phyloP scores from a whole-genome alignment of 1,284 basidiomycete genomes.

The Leccinum pallidistipes region DNA sequence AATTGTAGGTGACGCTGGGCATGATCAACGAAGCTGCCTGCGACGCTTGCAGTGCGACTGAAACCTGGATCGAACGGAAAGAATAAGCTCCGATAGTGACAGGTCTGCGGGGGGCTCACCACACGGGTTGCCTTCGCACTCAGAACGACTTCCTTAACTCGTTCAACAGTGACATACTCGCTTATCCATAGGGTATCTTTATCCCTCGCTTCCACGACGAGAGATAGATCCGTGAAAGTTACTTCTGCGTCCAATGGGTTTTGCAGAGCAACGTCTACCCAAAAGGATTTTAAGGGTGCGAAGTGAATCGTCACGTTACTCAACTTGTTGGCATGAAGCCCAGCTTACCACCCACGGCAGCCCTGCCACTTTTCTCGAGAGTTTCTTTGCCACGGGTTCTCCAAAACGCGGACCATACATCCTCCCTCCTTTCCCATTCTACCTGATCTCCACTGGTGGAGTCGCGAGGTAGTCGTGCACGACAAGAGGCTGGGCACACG shows the following conservation, averaged over 20 bases:
- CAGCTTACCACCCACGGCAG: conserved; percentile 59
- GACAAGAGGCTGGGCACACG: conserved; percentile 52
- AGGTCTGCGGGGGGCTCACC: conserved; percentile 35
- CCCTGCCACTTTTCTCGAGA: conserved; percentile 55
- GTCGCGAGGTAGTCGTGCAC: conserved; percentile 54
- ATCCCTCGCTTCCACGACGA: conserved; percentile 45
- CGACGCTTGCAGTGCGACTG: conserved; percentile 56
- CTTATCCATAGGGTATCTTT: conserved; percentile 35
- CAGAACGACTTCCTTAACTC: conserved; percentile 57
- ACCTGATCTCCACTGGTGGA: conserved; percentile 41
- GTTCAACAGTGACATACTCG: conserved; percentile 54
- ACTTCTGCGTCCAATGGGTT: conserved; percentile 76
- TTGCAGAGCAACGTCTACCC: conserved; percentile 65
- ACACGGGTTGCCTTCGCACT: conserved; percentile 57
- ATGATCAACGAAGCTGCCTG: conserved; percentile 54
- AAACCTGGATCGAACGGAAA: conserved; percentile 45
- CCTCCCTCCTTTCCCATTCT: conserved; percentile 63
- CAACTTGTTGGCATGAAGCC: neutral
- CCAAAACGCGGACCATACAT: conserved; percentile 64
- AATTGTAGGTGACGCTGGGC: conserved; percentile 58
- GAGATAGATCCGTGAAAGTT: conserved; percentile 57
- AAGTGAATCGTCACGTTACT: neutral
- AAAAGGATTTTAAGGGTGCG: conserved; percentile 61
- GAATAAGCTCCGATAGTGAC: conserved; percentile 5
- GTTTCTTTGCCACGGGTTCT: conserved; percentile 50